Evolutionary conservation across 177 flowering plant genomes (phyloP), one percentile per base, ranked within the genome.

Genomic region (Tripterygium wilfordii): DNA sequence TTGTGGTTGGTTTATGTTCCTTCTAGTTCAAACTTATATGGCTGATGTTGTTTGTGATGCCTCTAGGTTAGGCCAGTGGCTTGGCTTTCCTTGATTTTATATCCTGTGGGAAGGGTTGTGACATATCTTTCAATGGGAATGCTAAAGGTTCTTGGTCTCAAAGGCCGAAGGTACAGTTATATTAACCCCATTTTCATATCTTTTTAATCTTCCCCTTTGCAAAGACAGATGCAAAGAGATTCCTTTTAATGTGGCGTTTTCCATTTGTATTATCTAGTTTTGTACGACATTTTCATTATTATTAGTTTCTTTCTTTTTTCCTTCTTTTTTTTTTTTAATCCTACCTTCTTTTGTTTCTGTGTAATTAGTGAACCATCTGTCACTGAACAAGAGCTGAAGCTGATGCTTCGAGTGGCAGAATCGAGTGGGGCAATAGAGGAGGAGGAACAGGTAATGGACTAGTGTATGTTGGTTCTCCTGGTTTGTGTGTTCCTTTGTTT

Each of bases 41-140:
- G 47, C 37, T 27, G 27, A 28, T 45, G 14, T 42, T 53, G 25
- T 33, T 52, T 64, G 49, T 20, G 36, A 54, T 68, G 51, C 47
- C 51, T 75, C 39, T 77, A 94, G 99, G 99, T 88, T 61, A 87
- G 91, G 69, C 99, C 99, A 70, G 96, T 94, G 49, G 99, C 99
- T 38, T 94, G 99, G 99, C 97, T 94, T 59, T 94, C 99, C 42
- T 60, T 85, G 62, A 46, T 94, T 61, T 54, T 94, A 57, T 94
- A 94, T 68, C 99, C 97, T 25, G 97, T 90, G 27, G 99, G 97
- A 67, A 85, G 97, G 69, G 80, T 94, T 64, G 87, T 88, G 43
- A 84, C 96, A 42, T 84, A 68, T 67, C 57, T 92, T 33, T 92
- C 97, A 40, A 79, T 82, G 89, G 95, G 97, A 54, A 89, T 94